Conservation (phyloP, 1,284 basidiomycete species). For the Naganishia albida region DNA sequence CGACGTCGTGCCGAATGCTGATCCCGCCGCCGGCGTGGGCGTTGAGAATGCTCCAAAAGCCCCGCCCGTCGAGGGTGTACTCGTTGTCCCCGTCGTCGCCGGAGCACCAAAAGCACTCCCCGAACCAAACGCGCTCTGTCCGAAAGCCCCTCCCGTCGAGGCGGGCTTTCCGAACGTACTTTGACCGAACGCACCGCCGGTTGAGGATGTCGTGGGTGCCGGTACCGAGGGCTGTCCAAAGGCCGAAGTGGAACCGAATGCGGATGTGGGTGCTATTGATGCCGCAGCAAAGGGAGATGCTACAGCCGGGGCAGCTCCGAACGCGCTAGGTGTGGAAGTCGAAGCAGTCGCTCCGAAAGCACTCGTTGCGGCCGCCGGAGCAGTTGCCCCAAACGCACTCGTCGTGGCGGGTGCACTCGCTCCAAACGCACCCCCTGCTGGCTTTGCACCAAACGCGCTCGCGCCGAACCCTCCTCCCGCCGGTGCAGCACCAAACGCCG, state of each 20-base stretch:
- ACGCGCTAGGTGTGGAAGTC: slow-evolving; percentile 44
- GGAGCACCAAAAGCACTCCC: slow-evolving; percentile 64
- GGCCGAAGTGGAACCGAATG: slow-evolving; percentile 43
- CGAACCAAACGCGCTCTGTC: slow-evolving; percentile 41
- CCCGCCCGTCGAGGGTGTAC: neutral
- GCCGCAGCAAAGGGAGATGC: slow-evolving; percentile 43
- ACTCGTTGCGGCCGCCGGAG: slow-evolving; percentile 35
- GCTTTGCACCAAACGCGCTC: slow-evolving; percentile 35
- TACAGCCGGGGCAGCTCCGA: slow-evolving; percentile 44
- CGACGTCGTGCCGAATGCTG: slow-evolving; percentile 13
- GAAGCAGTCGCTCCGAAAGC: slow-evolving; percentile 44
- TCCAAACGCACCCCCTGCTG: slow-evolving; percentile 40
- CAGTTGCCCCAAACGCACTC: slow-evolving; percentile 42
- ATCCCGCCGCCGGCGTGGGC: slow-evolving; percentile 23
- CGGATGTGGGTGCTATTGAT: slow-evolving; percentile 44
- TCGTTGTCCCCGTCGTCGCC: slow-evolving; percentile 39
- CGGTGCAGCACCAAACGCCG: slow-evolving; percentile 36
- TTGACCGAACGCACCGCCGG: slow-evolving; percentile 48
- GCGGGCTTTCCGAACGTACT: slow-evolving; percentile 44
- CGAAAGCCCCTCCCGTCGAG: slow-evolving; percentile 42
- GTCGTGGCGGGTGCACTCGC: slow-evolving; percentile 31
- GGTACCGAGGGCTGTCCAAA: slow-evolving; percentile 35
- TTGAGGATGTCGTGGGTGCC: slow-evolving; percentile 29
- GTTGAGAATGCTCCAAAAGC: slow-evolving; percentile 32
- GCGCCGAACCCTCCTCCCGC: slow-evolving; percentile 12